Conservation (phyloP, 768 basidiomycete species). For the Mycena haematopus region DNA sequence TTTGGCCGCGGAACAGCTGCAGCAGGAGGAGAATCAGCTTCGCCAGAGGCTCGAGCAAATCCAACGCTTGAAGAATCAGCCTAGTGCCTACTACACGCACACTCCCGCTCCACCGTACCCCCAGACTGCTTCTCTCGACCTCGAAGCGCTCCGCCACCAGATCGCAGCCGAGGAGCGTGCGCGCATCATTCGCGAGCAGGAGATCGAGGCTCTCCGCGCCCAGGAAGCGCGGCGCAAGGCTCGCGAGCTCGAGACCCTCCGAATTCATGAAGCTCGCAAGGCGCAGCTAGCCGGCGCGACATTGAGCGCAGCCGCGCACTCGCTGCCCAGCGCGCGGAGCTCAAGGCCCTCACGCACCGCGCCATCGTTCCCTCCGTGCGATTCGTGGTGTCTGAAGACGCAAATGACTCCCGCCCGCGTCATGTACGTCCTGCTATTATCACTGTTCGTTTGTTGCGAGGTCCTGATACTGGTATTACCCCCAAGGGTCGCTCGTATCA, state of each 20-base stretch:
- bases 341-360: conserved; percentile 14
- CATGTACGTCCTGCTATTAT: conserved; percentile 14
- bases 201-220: conserved; percentile 31
- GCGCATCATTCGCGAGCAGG: conserved; percentile 24
- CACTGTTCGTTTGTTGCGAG: neutral
- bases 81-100: conserved; percentile 4
- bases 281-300: conserved; percentile 15
- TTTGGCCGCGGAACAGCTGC: conserved; percentile 40
- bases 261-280: conserved; percentile 17
- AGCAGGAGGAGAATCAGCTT: conserved; percentile 40
- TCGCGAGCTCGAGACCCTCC: conserved; percentile 9
- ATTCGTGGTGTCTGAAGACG: neutral
- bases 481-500: conserved; percentile 6
- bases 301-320: conserved; percentile 18
- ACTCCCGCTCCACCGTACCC: neutral
- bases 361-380: conserved; percentile 9
- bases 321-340: conserved; percentile 18
- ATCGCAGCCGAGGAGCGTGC: conserved; percentile 25
- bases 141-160: conserved; percentile 24
- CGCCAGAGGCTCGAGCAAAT: conserved; percentile 35
- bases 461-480: conserved; percentile 1
- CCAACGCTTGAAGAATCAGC: conserved; percentile 28
- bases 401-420: neutral
- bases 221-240: conserved; percentile 14
- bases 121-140: conserved; percentile 3